Evolutionary conservation across 352 stramenopile genomes (phyloP), one percentile per base, ranked within the genome.

Genomic region (Globisporangium acanthophoron): DNA sequence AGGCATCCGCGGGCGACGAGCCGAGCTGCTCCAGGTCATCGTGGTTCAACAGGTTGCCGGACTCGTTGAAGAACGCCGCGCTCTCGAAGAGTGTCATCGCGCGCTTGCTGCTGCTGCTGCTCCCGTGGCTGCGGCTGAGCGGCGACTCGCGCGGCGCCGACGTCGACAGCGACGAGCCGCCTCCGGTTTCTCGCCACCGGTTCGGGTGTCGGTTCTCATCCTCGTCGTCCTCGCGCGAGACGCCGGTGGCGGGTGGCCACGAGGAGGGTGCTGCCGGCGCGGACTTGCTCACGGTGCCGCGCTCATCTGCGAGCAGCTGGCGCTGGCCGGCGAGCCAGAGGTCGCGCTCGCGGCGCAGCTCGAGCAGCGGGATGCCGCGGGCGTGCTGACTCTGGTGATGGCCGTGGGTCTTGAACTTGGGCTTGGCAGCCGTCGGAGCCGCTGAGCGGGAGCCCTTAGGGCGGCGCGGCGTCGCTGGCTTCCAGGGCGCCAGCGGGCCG

Each of bases 51-150:
- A 90, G 52, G 46, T 78, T 71, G 18, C 84, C 84, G 0, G 79
- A 76, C 52, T 89, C 76, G 59, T 90, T 90, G 64, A 85, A 91
- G 62, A 93, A 79, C 33, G 74, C 68, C 8, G 84, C 84, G 60
- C 74, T 90, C 40, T 93, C 84, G 50, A 93, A 92, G 4, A 93
- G 73, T 47, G 84, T 93, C 69, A 93, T 84, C 5, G 70, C 76
- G 8, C 76, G 76, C 59, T 76, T 75, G 57, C 66, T 60, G 33
- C 50, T 55, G 33, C 50, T 37, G 21, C 46, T 45, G 40, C 18
- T 20, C 3, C 62, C 59, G 54, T 67, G 52, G 40, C 68, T 71
- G 44, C 70, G 59, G 40, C 52, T 72, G 11, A 43, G 50, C 33
- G 29, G 27, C 29, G 16, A 29, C 49, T 54, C 15, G 39, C 39